Base-by-base conservation (phyloP, 148 eudicot species). In the Euryodendron excelsum region DNA sequence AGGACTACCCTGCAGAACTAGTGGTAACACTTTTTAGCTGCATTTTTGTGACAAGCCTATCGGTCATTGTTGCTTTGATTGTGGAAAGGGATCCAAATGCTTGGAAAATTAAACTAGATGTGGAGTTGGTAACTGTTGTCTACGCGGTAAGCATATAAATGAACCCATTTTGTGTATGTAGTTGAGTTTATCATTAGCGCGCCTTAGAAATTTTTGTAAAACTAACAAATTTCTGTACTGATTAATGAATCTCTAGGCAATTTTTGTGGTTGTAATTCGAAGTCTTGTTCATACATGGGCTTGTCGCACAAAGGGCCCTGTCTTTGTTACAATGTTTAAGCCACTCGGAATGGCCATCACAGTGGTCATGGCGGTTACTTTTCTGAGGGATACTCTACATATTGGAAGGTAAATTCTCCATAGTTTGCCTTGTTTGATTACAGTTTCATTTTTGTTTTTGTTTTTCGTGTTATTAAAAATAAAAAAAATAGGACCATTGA, bases 1-100 rank as follows among this genome's bases (percentile, higher is more conserved):
- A 83, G 75, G 87, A 86, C 75, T 86, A 82, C 8, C 77, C 79
- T 6, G 80, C 85, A 5, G 87, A 82, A 72, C 58, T 86, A 55
- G 30, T 80, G 31, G 81, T 86, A 36, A 77, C 83, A 47, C n/a
- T 82, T 4, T 63, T 84, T 12, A 69, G 74, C 30, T 77, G 81
- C 75, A 53, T 79, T 72, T 84, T 82, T 36, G 85, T 81, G 67
- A 69, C 82, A 4, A 53, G 65, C 20, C 68, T 74, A 39, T 82
- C 85, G 7, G 85, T 67, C 7, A 15, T 71, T 5, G 61, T 84
- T 10, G 75, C 87, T 55, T 28, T 86, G 21, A n/a, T 86, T 52
- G 81, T 73, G 14, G 78, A 79, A 69, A 66, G 31, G 20, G 79
- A 79, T 39, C 61, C 62, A 23, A 79, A 78, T 73, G 84, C 72